Percentiles rank a stretch among this genome's conserved stretches.
Conservation (phyloP, 768 basidiomycete genomes). For the Dioszegia hungarica region DNA sequence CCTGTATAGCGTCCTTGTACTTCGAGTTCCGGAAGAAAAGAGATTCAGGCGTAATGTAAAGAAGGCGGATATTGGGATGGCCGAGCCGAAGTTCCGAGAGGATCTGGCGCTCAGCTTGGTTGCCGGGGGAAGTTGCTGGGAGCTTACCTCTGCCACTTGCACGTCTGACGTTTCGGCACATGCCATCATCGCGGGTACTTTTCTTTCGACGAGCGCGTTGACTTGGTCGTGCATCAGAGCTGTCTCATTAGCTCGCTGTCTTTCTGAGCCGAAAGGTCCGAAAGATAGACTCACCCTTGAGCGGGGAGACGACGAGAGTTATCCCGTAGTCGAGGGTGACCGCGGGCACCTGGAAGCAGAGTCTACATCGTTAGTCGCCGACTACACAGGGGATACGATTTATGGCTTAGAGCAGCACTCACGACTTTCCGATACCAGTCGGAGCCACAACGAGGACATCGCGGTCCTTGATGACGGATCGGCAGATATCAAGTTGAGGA, state of each 20-base stretch:
- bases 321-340: slow-evolving; percentile 42
- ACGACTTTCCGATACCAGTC: slow-evolving; percentile 48
- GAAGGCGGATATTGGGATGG: slow-evolving; percentile 40
- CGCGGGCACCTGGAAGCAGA: slow-evolving; percentile 48
- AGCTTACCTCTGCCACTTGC: slow-evolving; percentile 23
- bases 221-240: slow-evolving; percentile 48
- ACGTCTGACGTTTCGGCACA: slow-evolving; percentile 25
- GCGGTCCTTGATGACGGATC: slow-evolving; percentile 34
- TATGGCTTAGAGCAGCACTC: slow-evolving; percentile 11
- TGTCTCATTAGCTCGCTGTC: not conserved
- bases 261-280: too few relatives aligned
- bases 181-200: slow-evolving; percentile 38
- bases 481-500: slow-evolving; percentile 42
- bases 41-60: slow-evolving; percentile 47
- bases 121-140: not conserved
- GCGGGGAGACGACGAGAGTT: slow-evolving; percentile 47
- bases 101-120: slow-evolving; percentile 21
- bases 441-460: slow-evolving; percentile 48
- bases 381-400: not conserved
- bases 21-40: slow-evolving; percentile 26
- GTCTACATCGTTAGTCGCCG: slow-evolving; percentile 13
- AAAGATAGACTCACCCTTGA: slow-evolving; percentile 25
- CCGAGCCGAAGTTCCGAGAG: slow-evolving; percentile 35
- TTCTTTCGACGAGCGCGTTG: slow-evolving; percentile 22
- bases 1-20: slow-evolving; percentile 15